Evolutionary conservation across 805 yeast genomes (phyloP), one percentile per base, ranked within the genome.

Genomic region (Cyberlindnera subsufficiens): DNA sequence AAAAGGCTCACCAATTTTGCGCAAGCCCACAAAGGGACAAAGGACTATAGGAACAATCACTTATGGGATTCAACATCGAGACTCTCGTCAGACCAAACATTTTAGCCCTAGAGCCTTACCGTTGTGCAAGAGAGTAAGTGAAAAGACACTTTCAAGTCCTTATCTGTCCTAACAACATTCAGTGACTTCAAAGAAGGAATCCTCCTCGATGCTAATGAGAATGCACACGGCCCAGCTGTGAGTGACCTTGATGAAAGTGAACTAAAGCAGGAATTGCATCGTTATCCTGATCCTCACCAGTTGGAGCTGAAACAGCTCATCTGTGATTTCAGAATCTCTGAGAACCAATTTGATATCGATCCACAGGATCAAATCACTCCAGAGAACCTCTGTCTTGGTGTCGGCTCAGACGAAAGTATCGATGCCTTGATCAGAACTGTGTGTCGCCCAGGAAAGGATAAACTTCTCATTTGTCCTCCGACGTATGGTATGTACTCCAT

Each of bases 201-300:
- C 35, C 70, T 93, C 18, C 69, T 93, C 41, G 99, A 93, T 64
- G 99, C 99, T 43, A 93, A 93, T 58, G 99, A 93, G 65, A 93
- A 93, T 61, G 83, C 98, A 2, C 85, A 82, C 58, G 99, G 98
- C 0, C 91, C 96, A 4, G 78, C 95, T 1, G 63, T 88, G 14
- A 45, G 66, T 2, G 63, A 64, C 6, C 51, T 78, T 19, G 61
- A 71, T 4, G 51, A 53, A 1, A 64, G 63, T 2, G 91, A 84
- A 47, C 45, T 60, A 13, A 44, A 52, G 2, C 66, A 78, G 50
- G 82, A 80, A 38, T 77, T 93, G 53, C 82, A 93, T 68, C 74
- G 99, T 56, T 93, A 93, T 61, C 99, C 99, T 15, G 99, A 93
- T 56, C 99, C 99, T 9, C 97, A 93, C 65, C 98, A 91, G 58